These are phyloP conservation scores for Suhomyces coccinellae DNA, from an alignment of 1,139 yeast species.

Conservation along the genomic window DNA sequence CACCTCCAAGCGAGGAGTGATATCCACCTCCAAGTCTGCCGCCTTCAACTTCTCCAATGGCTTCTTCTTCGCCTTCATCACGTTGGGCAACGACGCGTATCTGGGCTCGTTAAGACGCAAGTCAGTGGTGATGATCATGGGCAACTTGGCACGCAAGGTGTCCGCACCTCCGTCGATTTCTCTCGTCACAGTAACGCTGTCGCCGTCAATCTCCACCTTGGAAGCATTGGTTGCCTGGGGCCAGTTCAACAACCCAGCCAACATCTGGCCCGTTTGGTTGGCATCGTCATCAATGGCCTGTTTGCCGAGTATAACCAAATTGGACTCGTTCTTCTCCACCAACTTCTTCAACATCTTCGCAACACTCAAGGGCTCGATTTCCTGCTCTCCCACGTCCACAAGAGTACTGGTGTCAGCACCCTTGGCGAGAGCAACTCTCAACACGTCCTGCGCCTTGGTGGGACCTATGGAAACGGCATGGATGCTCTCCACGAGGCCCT, in stretches of 20 bases:
- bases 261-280: constrained; percentile 96
- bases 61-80: constrained; percentile 98
- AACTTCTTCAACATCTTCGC: constrained; percentile 80
- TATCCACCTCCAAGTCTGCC: constrained; percentile 69
- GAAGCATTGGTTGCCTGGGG: constrained; percentile 98
- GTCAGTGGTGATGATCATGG: constrained; percentile 88
- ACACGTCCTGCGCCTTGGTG: constrained; percentile 79
- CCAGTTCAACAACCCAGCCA: constrained; percentile 93
- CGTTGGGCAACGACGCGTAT: constrained; percentile 88
- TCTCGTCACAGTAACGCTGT: constrained; percentile 72
- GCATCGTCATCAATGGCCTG: constrained; percentile 96
- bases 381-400: constrained; percentile 72
- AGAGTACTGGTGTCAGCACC: constrained; percentile 89
- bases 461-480: constrained; percentile 96
- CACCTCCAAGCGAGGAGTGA: constrained; percentile 63
- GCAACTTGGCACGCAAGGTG: constrained; percentile 73
- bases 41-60: constrained; percentile 74
- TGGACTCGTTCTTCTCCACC: constrained; percentile 68
- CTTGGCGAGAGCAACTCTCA: constrained; percentile 89
- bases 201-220: constrained; percentile 68
- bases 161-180: constrained; percentile 97
- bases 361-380: constrained; percentile 84
- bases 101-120: constrained; percentile 92
- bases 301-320: constrained; percentile 85
- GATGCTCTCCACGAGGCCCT: constrained; percentile 72